Evolutionary conservation across 2,329 filamentous ascomycete species (phyloP), one percentile per base, ranked within the genome.

Genomic region (Phoma sp.): DNA sequence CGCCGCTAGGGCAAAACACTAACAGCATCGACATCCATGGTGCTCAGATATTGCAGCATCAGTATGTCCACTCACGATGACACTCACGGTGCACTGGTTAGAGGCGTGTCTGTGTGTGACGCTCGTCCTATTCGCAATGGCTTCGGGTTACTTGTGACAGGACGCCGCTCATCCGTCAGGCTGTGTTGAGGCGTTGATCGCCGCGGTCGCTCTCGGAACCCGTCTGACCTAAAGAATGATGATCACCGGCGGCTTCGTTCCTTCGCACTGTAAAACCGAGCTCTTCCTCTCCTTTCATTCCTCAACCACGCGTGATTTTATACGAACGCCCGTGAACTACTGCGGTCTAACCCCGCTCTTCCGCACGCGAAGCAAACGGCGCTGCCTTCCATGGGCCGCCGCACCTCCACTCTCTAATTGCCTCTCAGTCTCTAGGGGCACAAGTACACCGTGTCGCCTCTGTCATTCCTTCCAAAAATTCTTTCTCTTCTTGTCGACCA

Each of bases 1-100:
- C 47, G 36, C 42, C 48, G 45, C 23, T n/a, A 45, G 42, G 53
- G 32, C 54, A 55, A 62, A 62, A 62, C 60, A 62, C 50, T 57
- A 58, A 53, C 46, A 18, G 52, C 54, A 26, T 51, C 47, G 43
- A 37, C 42, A 34, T 38, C 42, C 45, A 37, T 47, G 42, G 47
- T 34, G 47, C 47, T 42, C 34, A 34, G 34, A 23, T 43, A 47
- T 34, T 42, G 26, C 33, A 43, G 47, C 47, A 42, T 33, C 52
- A 39, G 23, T 20, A 28, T 40, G 30, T 29, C 30, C 45, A 42
- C 45, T 42, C 14, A 48, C 29, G 25, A 18, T 53, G 51, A 43
- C 43, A 47, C 51, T 17, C 14, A 32, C 23, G 15, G 26, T 18
- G 30, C 42, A 33, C 33, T 43, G 20, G 10, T 42, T 20, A 43